Base-by-base conservation (phyloP, 1,284 basidiomycete species). In the Melampsora americana region DNA sequence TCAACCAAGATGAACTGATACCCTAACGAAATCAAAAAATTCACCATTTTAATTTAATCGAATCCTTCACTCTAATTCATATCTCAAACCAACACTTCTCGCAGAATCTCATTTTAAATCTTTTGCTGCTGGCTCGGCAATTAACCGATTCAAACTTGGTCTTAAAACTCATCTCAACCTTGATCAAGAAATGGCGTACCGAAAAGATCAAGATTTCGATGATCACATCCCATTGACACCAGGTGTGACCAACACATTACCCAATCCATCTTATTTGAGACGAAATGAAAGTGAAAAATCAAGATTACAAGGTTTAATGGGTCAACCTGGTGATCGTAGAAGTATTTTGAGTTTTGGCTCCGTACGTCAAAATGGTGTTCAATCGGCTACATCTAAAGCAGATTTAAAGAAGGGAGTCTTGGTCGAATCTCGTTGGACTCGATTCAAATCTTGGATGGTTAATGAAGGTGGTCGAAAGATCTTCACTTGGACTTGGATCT, bases 361-460 rank as follows among this genome's bases (percentile, higher is more conserved):
- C 62, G 82, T 84, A 60, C 81, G 81, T 66, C 80, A 83, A 74
- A 80, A 79, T 48, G 83, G 81, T 61, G n/a, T n/a, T n/a, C 84
- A 48, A 48, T 23, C 42, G 46, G 48, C 68, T 30, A 69, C 44
- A 5, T 65, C 46, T n/a, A 69, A 73, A 77, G 66, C 64, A 48
- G 7, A 70, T 68, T 28, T 73, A 46, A 28, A 74, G 46, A 68
- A 48, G 30, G 60, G 70, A 26, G 35, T 77, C 20, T 42, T 61
- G 39, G 32, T 71, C 28, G 42, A 71, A 42, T 65, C 59, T 5
- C 26, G 11, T 7, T 32, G 65, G 42, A 59, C 61, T 11, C 20
- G 83, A 79, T 86, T 88, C 80, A 85, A 87, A 79, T 80, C 88
- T 39, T 95, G 93, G 92, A 90, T 92, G 90, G 91, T 93, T 82